Percentiles rank a stretch among this genome's conserved stretches.
Evolutionary conservation across 179 eudicot genomes (phyloP).

Genomic region (Beta corolliflora): DNA sequence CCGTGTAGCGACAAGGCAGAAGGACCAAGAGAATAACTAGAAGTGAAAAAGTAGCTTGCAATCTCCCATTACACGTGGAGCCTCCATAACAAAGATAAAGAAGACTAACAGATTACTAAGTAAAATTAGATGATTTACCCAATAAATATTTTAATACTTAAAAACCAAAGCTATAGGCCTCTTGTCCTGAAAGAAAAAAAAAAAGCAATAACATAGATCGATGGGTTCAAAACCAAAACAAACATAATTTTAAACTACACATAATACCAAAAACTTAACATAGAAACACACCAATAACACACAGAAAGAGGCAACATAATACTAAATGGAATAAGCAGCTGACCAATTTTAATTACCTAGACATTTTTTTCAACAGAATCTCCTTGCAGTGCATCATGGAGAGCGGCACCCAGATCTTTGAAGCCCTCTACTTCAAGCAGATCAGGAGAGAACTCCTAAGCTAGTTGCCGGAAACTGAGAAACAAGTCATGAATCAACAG

Average conservation of each 20-base stretch:
- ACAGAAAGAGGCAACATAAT: neutral
- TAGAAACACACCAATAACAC: neutral
- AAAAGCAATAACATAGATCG: neutral
- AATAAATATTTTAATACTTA: too few relatives aligned
- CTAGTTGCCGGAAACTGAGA: constrained; percentile 78
- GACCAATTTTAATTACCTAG: constrained; percentile 50
- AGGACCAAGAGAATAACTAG: neutral
- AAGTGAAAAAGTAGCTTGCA: neutral
- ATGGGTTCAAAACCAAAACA: neutral
- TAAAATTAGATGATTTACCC: too few relatives aligned
- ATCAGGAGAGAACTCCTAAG: constrained; percentile 61
- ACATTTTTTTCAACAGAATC: constrained; percentile 47
- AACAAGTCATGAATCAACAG: constrained; percentile 16
- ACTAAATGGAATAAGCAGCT: neutral
- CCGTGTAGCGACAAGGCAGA: neutral
- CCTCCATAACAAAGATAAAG: neutral
- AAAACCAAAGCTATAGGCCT: too few relatives aligned
- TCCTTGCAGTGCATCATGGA: constrained; percentile 65
- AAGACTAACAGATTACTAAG: neutral
- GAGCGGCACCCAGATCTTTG: constrained; percentile 67
- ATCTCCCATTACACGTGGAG: neutral
- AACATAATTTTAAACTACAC: neutral
- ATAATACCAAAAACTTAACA: neutral
- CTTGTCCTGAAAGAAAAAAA: neutral
- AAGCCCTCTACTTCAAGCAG: constrained; percentile 60